phyloP scores from a whole-genome alignment of 306 rosid genomes.

The Purshia tridentata region DNA sequence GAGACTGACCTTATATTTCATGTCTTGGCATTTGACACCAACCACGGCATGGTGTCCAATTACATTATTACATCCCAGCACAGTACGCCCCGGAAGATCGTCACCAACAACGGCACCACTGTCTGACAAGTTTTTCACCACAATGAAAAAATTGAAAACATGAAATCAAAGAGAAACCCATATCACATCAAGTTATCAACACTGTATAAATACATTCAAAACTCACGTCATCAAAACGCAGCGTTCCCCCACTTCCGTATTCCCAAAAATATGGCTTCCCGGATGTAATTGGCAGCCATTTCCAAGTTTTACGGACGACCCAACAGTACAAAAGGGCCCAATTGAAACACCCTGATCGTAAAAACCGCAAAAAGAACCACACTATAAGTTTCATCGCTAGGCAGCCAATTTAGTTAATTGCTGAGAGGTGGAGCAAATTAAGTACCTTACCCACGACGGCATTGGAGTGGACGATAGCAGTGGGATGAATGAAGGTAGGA shows the following conservation, averaged over 20 bases:
- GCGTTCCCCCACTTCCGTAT: slow-evolving; percentile 66
- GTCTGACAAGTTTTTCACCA: slow-evolving; percentile 40
- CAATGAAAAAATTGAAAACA: not conserved
- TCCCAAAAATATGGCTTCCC: slow-evolving; percentile 85
- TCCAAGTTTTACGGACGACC: slow-evolving; percentile 70
- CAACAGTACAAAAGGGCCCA: slow-evolving; percentile 93
- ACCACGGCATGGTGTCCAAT: slow-evolving; percentile 89
- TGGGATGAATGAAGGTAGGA: slow-evolving; percentile 54
- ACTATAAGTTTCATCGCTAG: not conserved
- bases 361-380: slow-evolving; percentile 16
- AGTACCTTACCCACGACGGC: slow-evolving; percentile 68
- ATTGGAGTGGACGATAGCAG: slow-evolving; percentile 72
- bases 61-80: slow-evolving; percentile 70
- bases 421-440: not conserved
- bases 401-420: not conserved
- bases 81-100: slow-evolving; percentile 73
- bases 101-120: slow-evolving; percentile 98
- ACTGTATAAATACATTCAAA: slow-evolving; percentile 2
- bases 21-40: slow-evolving; percentile 83
- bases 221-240: slow-evolving; percentile 88
- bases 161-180: not conserved
- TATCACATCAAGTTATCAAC: not conserved
- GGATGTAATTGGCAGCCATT: slow-evolving; percentile 70
- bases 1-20: slow-evolving; percentile 75
- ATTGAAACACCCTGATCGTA: slow-evolving; percentile 70